phyloP scores from a whole-genome alignment of 345 rosid species.

The Hibiscus tridactylites region DNA sequence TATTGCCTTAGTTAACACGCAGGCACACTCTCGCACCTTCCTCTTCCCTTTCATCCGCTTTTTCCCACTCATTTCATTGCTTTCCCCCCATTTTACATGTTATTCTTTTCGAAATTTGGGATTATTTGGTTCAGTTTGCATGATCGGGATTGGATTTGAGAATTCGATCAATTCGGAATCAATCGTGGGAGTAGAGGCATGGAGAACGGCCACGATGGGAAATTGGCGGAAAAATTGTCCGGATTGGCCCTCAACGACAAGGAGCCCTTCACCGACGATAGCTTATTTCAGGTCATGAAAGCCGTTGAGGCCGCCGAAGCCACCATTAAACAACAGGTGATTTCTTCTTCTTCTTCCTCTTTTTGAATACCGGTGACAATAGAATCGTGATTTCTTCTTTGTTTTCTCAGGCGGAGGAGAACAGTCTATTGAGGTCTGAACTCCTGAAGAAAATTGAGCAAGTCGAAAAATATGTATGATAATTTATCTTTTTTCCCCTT shows the following conservation, averaged over 20 bases:
- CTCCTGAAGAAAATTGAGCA: constrained; percentile 54
- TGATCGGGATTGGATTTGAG: constrained; percentile 22
- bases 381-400: not conserved
- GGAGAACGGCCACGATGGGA: constrained; percentile 72
- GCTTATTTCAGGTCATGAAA: constrained; percentile 83
- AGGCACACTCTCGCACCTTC: not conserved
- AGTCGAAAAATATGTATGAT: constrained; percentile 56
- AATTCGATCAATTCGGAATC: constrained; percentile 5
- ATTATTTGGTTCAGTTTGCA: constrained; percentile 7
- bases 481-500: not conserved
- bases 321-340: constrained; percentile 84
- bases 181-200: constrained; percentile 18
- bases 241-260: constrained; percentile 33
- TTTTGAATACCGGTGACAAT: not conserved
- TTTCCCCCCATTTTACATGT: not conserved
- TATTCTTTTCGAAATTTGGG: not conserved
- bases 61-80: not conserved
- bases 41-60: not conserved
- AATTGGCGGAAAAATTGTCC: constrained; percentile 50
- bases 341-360: not conserved
- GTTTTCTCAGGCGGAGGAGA: constrained; percentile 68
- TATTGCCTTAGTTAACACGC: not conserved
- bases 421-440: constrained; percentile 57
- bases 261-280: constrained; percentile 19
- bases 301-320: constrained; percentile 97